A percentile compares a stretch with the other conserved stretches of the same genome.
phyloP scores from a whole-genome alignment of 495 filamentous ascomycete genomes.

The Penicillium samsonianum region DNA sequence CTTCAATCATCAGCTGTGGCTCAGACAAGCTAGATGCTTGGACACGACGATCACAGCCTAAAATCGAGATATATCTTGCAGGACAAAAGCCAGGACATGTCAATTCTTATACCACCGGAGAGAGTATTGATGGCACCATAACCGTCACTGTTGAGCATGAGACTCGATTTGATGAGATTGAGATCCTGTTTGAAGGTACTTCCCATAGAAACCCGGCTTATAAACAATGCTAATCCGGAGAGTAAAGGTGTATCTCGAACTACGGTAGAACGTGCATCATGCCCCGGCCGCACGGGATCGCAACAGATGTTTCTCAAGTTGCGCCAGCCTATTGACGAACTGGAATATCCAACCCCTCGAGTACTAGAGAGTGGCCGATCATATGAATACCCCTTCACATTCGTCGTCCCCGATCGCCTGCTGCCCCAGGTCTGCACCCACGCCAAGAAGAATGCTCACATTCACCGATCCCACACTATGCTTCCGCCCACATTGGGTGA shows the following conservation, averaged over 20 bases:
- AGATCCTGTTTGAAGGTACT: conserved; percentile 78
- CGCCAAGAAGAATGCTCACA: conserved; percentile 51
- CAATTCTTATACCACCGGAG: conserved; percentile 59
- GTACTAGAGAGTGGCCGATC: conserved; percentile 64
- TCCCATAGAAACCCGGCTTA: conserved; percentile 28
- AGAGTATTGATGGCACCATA: conserved; percentile 60
- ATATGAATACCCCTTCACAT: conserved; percentile 82
- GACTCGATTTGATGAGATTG: conserved; percentile 74
- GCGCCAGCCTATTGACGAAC: conserved; percentile 71
- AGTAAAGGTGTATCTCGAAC: conserved; percentile 49
- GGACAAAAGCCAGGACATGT: conserved; percentile 41
- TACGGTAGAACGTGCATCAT: conserved; percentile 52
- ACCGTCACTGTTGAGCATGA: conserved; percentile 62
- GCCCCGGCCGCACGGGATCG: conserved; percentile 53
- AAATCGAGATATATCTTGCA: conserved; percentile 37
- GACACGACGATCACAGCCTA: conserved; percentile 32
- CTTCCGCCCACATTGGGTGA: conserved; percentile 83
- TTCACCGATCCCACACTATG: conserved; percentile 71
- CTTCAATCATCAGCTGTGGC: conserved; percentile 31
- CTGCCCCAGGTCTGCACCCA: conserved; percentile 64
- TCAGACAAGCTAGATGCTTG: conserved; percentile 35
- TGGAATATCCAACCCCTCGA: conserved; percentile 67
- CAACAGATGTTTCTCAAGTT: conserved; percentile 74
- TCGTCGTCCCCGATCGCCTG: conserved; percentile 78
- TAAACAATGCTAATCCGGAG: conserved; percentile 15